Evolutionary conservation across 805 yeast species (phyloP).

Genomic region (Wickerhamiella brachini): DNA sequence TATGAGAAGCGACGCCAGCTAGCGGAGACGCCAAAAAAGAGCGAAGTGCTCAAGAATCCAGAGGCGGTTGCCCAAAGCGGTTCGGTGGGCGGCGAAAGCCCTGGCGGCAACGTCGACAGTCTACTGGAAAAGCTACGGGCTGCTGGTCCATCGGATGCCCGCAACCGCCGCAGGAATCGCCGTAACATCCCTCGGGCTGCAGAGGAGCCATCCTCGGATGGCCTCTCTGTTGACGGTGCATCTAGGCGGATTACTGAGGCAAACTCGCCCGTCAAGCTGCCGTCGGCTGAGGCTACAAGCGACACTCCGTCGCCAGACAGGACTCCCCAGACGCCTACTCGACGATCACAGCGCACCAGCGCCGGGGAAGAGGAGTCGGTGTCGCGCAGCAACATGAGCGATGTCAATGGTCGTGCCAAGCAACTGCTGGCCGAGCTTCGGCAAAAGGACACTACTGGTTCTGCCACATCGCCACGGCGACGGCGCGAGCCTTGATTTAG

Average conservation of each 20-base stretch:
- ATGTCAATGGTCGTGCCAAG: conserved; percentile 48
- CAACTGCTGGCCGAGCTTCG: conserved; percentile 49
- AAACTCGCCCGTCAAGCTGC: no score
- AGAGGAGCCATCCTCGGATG: background rate
- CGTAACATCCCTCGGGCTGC: background rate
- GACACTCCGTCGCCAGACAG: background rate
- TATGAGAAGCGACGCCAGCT: conserved; percentile 63
- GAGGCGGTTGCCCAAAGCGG: conserved; percentile 8
- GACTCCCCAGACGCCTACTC: background rate
- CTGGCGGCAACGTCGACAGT: conserved; percentile 61
- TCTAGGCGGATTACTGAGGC: background rate
- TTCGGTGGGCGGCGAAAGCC: conserved; percentile 22
- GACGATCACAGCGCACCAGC: conserved; percentile 5
- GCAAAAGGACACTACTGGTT: conserved; percentile 9
- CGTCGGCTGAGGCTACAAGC: background rate
- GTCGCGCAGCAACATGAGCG: conserved; percentile 25
- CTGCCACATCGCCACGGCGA: background rate
- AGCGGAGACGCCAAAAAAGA: conserved; percentile 35
- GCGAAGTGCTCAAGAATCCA: conserved; percentile 14
- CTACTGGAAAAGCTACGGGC: conserved; percentile 76
- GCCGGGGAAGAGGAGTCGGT: conserved; percentile 12
- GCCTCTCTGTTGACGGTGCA: background rate
- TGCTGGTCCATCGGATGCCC: conserved; percentile 46
- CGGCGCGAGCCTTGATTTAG: background rate
- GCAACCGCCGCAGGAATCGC: background rate